A percentile compares a stretch with the other conserved stretches of the same genome.
These are phyloP conservation scores for Candida frijolesensis DNA, from an alignment of 1,139 yeast genomes.

Conservation along the genomic window DNA sequence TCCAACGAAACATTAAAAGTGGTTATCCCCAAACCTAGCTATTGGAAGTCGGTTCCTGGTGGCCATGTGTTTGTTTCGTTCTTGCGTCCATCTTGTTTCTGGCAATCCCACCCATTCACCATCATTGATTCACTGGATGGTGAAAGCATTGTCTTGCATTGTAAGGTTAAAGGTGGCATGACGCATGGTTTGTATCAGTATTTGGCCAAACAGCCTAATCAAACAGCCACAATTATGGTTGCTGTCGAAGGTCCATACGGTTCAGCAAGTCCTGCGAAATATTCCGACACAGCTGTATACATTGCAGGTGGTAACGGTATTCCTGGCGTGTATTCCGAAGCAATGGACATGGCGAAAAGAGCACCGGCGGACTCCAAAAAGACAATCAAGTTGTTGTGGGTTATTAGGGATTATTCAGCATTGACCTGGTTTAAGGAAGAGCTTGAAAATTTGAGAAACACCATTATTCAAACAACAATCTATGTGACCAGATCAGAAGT, in stretches of 20 bases:
- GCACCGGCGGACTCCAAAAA: conserved; percentile 20
- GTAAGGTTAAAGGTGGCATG: conserved; percentile 40
- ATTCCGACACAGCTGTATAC: conserved; percentile 38
- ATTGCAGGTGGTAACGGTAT: conserved; percentile 48
- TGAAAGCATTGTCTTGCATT: conserved; percentile 25
- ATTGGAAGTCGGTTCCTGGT: conserved; percentile 49
- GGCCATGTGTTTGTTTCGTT: conserved; percentile 55
- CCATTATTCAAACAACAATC: conserved; percentile 28
- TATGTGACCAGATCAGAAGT: conserved; percentile 32
- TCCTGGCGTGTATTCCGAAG: conserved; percentile 47
- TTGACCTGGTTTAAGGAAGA: conserved; percentile 38
- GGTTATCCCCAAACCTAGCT: conserved; percentile 39
- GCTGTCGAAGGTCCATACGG: conserved; percentile 48
- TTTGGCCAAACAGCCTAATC: conserved; percentile 30
- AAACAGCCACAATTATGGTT: conserved; percentile 29
- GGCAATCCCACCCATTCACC: conserved; percentile 43
- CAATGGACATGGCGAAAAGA: conserved; percentile 27
- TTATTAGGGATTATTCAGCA: conserved; percentile 33
- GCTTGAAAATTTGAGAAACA: conserved; percentile 23
- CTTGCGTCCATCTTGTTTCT: conserved; percentile 34
- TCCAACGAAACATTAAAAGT: conserved; percentile 44
- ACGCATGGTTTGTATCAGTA: conserved; percentile 35
- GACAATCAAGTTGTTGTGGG: conserved; percentile 34
- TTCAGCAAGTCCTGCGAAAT: conserved; percentile 29
- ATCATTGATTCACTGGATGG: conserved; percentile 23